These are phyloP conservation scores for Zopfia rhizophila DNA, from an alignment of 2,329 filamentous ascomycete genomes.

Conservation along the genomic window DNA sequence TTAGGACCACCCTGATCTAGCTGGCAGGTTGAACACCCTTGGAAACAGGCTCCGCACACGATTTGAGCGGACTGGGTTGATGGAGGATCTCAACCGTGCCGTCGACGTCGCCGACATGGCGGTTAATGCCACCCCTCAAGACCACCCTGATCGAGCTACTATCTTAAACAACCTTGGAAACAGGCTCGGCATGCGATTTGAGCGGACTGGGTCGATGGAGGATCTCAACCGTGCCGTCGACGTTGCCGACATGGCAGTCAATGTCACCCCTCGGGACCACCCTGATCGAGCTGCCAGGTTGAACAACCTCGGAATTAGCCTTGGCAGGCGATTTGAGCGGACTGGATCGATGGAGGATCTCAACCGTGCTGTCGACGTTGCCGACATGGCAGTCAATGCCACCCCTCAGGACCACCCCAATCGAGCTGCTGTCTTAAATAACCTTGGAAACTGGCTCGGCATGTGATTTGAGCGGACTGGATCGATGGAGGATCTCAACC, in stretches of 20 bases:
- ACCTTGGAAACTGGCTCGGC: constrained; percentile 8
- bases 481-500: constrained; percentile 10
- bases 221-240: constrained; percentile 9
- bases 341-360: constrained; percentile 9
- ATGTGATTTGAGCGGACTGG: constrained; percentile 6
- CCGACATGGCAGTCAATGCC: constrained; percentile 1
- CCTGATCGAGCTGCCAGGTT: constrained; percentile 7
- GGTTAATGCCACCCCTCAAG: constrained; percentile 3
- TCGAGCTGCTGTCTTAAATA: constrained; percentile 4
- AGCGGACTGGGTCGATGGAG: constrained; percentile 8
- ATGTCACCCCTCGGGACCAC: constrained; percentile 8
- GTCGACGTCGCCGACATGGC: constrained; percentile 4
- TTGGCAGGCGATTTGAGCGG: constrained; percentile 4
- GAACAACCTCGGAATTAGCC: constrained; percentile 6
- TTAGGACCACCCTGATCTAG: constrained; percentile 11
- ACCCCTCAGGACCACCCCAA: constrained; percentile 12
- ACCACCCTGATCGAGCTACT: constrained; percentile 9
- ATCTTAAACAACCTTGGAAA: constrained; percentile 9
- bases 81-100: constrained; percentile 8
- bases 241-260: constrained; percentile 1
- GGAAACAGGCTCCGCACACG: constrained; percentile 4
- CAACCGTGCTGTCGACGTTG: constrained; percentile 5
- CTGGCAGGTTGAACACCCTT: constrained; percentile 4
- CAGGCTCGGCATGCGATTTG: constrained; percentile 3
- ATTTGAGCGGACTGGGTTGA: constrained; percentile 7